phyloP scores from a whole-genome alignment of 2,329 filamentous ascomycete genomes.

The Geosmithia putterillii region DNA sequence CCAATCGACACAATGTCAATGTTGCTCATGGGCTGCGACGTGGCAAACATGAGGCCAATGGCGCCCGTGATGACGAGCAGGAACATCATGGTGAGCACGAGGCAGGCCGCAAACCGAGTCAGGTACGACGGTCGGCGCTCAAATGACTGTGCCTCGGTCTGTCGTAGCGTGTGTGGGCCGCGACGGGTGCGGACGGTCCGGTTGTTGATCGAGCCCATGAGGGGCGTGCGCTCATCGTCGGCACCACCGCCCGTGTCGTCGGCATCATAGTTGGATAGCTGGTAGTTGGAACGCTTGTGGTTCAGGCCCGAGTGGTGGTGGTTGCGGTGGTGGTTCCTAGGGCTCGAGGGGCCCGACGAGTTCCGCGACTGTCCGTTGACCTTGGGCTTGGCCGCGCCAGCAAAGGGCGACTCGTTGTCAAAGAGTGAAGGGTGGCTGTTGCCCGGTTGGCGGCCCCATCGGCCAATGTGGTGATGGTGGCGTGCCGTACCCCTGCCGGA shows the following conservation, averaged over 20 bases:
- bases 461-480: conserved; percentile 63
- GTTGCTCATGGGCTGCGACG: conserved; percentile 73
- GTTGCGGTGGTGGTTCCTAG: conserved; percentile 35
- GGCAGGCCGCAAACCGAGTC: conserved; percentile 70
- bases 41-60: conserved; percentile 80
- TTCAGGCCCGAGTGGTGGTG: conserved; percentile 9
- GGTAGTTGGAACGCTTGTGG: conserved; percentile 39
- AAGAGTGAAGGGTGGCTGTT: conserved; percentile 61
- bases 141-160: conserved; percentile 63
- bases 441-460: conserved; percentile 58
- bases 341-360: conserved; percentile 62
- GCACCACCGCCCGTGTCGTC: conserved; percentile 61
- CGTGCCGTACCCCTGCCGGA: conserved; percentile 55
- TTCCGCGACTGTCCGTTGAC: conserved; percentile 46
- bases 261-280: conserved; percentile 61
- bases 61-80: conserved; percentile 73
- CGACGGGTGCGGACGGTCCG: conserved; percentile 36
- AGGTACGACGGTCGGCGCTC: conserved; percentile 50
- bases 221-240: conserved; percentile 78
- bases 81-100: conserved; percentile 72
- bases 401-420: conserved; percentile 68
- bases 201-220: conserved; percentile 37
- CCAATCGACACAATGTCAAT: conserved; percentile 71
- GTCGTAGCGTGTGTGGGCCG: conserved; percentile 43
- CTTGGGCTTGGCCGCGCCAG: conserved; percentile 52